Base-by-base conservation (phyloP, 2,329 filamentous ascomycete species). In the Byssothecium circinans region DNA sequence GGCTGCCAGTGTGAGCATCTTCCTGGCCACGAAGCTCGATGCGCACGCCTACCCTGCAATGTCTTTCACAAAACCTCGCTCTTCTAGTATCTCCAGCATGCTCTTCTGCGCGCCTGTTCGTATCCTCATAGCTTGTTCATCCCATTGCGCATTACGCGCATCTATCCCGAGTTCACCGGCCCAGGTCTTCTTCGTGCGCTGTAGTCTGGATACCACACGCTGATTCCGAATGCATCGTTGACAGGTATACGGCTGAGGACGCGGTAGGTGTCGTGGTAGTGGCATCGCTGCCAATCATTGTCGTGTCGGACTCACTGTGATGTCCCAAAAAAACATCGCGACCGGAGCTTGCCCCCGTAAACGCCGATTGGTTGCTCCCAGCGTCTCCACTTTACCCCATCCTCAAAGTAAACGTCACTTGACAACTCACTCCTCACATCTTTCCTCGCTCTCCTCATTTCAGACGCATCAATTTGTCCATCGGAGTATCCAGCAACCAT, bases 21-120 rank as follows among this genome's bases (percentile, higher is more conserved):
- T 38, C 29, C 23, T 22, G n/a, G 23, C 40, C 29, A 27, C 3
- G 8, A 36, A 20, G 41, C 37, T 17, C 23, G 45, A 68, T 10
- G 34, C 29, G 60, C 57, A 41, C 22, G 67, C 80, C 56, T 75
- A 89, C 86, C 87, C 88, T 56, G 88, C 86, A 27, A 87, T 77
- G 54, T 89, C 83, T 61, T 91, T 88, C 52, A 92, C 75, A 54
- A 82, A 84, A 35, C 88, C 89, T 60, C 89, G 78, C 69, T 88
- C 84, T 57, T 88, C 81, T 11, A 94, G 75, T 15, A 86, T 60
- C 43, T 82, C 80, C 73, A 87, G 83, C 43, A 86, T 78, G 58
- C 68, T 70, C 52, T 68, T 56, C 47, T 68, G 60, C 15, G 52
- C 42, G 2, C 68, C 67, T 18, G 56, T 41, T 35, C 55, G 52